phyloP scores from a whole-genome alignment of 2,329 filamentous ascomycete genomes.

The Gnomoniopsis smithogilvyi region DNA sequence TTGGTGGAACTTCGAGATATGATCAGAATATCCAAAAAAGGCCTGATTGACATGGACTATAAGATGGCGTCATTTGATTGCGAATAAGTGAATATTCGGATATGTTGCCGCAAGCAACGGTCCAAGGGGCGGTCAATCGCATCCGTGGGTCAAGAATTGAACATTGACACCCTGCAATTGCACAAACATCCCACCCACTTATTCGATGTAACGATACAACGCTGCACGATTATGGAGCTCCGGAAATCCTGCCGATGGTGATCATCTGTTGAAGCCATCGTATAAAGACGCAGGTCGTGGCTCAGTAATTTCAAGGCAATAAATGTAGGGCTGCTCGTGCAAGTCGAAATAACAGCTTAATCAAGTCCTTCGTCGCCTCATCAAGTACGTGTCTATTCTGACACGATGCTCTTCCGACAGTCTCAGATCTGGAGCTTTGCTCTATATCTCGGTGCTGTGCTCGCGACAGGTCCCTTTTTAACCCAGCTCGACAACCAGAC shows the following conservation, averaged over 20 bases:
- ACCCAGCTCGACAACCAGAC: conserved; percentile 24
- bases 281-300: conserved; percentile 2
- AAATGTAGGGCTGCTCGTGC: background rate
- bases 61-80: conserved; percentile 13
- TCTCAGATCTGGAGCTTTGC: background rate
- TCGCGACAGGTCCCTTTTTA: conserved; percentile 23
- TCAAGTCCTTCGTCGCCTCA: background rate
- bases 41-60: background rate
- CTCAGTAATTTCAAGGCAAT: background rate
- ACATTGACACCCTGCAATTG: background rate
- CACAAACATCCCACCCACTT: background rate
- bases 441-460: background rate
- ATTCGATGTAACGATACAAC: background rate
- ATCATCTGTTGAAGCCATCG: too few relatives aligned
- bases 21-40: background rate
- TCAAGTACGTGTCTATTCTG: background rate
- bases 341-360: too few relatives aligned
- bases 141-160: background rate
- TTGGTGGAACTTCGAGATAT: background rate
- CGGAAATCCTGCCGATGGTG: background rate
- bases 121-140: conserved; percentile 2
- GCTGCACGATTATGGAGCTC: background rate
- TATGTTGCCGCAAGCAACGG: background rate
- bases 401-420: background rate
- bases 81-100: background rate